Conservation (phyloP, 176 grass and related monocot genomes). For the Saccharum officinarum region DNA sequence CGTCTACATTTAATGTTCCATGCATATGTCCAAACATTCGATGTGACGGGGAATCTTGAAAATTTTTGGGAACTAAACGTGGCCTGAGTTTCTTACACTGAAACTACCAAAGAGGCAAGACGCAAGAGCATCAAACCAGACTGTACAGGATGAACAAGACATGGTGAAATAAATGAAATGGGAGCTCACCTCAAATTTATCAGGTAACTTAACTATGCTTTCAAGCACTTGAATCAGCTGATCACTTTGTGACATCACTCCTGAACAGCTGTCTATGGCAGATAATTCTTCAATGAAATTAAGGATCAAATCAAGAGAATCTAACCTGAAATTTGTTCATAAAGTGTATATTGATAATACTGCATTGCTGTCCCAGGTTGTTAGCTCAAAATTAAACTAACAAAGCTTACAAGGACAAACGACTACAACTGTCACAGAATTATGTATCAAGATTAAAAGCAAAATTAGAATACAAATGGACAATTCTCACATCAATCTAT, state of each 20-base stretch:
- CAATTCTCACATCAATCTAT: conserved; percentile 18
- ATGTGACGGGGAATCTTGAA: too few species aligned
- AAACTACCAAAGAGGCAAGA: conserved; percentile 22
- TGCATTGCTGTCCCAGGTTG: background rate
- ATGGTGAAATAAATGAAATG: conserved; percentile 33
- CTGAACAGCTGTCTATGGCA: conserved; percentile 57
- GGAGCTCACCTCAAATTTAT: conserved; percentile 88
- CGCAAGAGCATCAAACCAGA: conserved; percentile 9
- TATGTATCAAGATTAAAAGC: background rate
- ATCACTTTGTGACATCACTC: conserved; percentile 58
- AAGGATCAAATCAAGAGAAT: conserved; percentile 67
- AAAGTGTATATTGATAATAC: conserved; percentile 3
- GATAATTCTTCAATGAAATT: conserved; percentile 80
- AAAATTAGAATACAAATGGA: background rate
- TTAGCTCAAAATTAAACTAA: conserved; percentile 15
- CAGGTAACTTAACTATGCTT: conserved; percentile 70
- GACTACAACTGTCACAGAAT: background rate
- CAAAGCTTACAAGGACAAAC: background rate
- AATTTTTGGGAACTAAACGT: too few species aligned
- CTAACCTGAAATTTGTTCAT: conserved; percentile 50
- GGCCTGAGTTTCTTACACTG: background rate
- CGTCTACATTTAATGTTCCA: too few species aligned
- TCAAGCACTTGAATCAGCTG: conserved; percentile 59
- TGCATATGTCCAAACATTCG: too few species aligned
- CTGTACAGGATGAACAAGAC: background rate